These are phyloP conservation scores for Zygotorulaspora mrakii DNA, from an alignment of 1,139 yeast species.

Conservation along the genomic window DNA sequence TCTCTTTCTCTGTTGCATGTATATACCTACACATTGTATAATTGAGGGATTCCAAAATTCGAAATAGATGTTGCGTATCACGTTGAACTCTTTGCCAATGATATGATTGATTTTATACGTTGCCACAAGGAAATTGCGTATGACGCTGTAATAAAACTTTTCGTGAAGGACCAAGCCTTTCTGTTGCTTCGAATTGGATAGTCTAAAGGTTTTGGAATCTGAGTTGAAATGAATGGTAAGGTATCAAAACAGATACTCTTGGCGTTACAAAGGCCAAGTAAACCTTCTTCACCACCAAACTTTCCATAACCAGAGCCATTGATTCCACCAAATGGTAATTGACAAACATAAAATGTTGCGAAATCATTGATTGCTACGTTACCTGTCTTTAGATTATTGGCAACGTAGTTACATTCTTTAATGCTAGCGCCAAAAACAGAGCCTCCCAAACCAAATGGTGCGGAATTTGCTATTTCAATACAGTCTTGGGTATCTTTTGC, in stretches of 20 bases:
- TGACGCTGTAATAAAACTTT: slow-evolving; percentile 79
- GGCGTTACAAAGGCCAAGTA: slow-evolving; percentile 79
- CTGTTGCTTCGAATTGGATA: slow-evolving; percentile 81
- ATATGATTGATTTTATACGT: slow-evolving; percentile 50
- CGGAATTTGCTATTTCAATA: slow-evolving; percentile 74
- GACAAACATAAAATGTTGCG: slow-evolving; percentile 93
- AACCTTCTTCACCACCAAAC: slow-evolving; percentile 95
- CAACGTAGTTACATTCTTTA: slow-evolving; percentile 56
- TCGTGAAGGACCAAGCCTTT: slow-evolving; percentile 84
- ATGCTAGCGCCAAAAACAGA: slow-evolving; percentile 75
- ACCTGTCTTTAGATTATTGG: slow-evolving; percentile 67
- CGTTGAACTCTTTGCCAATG: slow-evolving; percentile 43
- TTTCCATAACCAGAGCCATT: slow-evolving; percentile 94
- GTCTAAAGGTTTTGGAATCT: slow-evolving; percentile 82
- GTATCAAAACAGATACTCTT: slow-evolving; percentile 85
- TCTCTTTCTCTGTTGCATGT: slow-evolving; percentile 3
- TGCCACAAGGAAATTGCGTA: slow-evolving; percentile 74
- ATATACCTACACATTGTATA: slow-evolving; percentile 3
- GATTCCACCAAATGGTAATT: slow-evolving; percentile 92
- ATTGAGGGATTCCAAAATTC: slow-evolving; percentile 3
- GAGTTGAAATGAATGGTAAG: slow-evolving; percentile 70
- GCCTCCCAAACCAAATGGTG: slow-evolving; percentile 86
- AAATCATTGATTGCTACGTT: slow-evolving; percentile 95
- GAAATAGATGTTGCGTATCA: slow-evolving; percentile 13
- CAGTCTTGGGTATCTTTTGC: slow-evolving; percentile 68